Percentiles rank a stretch among this genome's conserved stretches.
Evolutionary conservation across 2,329 filamentous ascomycete species (phyloP).

Genomic region (Arthrocladium fulminans): DNA sequence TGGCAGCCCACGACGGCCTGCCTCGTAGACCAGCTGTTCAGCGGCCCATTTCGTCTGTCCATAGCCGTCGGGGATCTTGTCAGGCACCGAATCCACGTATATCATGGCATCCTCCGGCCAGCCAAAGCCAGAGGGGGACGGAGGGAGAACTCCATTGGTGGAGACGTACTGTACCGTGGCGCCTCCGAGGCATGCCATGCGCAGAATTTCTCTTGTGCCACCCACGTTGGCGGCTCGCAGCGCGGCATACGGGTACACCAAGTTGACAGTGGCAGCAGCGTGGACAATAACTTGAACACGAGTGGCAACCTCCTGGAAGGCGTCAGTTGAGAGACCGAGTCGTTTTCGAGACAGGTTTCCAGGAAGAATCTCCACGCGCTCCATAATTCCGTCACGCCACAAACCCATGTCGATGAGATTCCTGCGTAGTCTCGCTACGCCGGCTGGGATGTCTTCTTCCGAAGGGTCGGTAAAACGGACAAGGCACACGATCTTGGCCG

Average conservation of each 20-base stretch:
- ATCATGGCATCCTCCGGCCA: conserved; percentile 65
- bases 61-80: conserved; percentile 62
- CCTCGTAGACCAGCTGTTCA: conserved; percentile 64
- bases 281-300: conserved; percentile 67
- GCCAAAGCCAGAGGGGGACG: conserved; percentile 56
- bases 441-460: conserved; percentile 54
- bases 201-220: conserved; percentile 68
- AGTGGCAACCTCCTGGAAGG: conserved; percentile 55
- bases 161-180: conserved; percentile 71
- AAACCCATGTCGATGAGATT: conserved; percentile 70
- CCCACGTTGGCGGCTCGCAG: conserved; percentile 65
- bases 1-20: conserved; percentile 58
- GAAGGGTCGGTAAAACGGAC: conserved; percentile 63
- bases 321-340: conserved; percentile 57
- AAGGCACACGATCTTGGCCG: conserved; percentile 61
- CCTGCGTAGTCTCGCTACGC: conserved; percentile 62
- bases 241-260: conserved; percentile 69
- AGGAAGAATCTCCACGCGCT: conserved; percentile 66
- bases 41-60: conserved; percentile 77
- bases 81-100: conserved; percentile 58
- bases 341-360: conserved; percentile 62
- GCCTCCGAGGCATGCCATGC: conserved; percentile 57
- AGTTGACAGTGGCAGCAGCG: conserved; percentile 67
- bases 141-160: conserved; percentile 69
- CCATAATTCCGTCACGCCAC: conserved; percentile 68